phyloP scores from a whole-genome alignment of 257 asterid species.

The Petrea volubilis region DNA sequence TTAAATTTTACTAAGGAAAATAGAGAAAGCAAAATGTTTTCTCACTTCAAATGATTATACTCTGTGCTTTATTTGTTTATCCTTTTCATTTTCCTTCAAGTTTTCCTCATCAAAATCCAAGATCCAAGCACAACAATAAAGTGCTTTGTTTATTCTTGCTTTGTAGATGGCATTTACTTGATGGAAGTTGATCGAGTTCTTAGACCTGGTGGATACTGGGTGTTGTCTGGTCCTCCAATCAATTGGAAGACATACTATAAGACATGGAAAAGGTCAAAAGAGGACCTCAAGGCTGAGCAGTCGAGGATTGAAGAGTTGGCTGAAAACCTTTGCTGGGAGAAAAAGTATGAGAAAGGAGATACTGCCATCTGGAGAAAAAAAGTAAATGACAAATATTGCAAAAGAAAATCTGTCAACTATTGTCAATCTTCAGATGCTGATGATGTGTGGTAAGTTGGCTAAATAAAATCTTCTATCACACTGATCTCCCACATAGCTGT shows the following conservation, averaged over 20 bases:
- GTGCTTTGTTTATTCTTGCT: too few species aligned
- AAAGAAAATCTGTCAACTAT: constrained; percentile 47
- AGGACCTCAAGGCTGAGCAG: constrained; percentile 80
- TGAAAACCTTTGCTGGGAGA: constrained; percentile 96
- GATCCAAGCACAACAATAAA: too few species aligned
- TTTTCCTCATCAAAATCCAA: too few species aligned
- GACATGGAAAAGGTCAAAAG: constrained; percentile 86
- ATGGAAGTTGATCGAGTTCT: constrained; percentile 94
- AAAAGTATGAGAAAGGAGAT: constrained; percentile 91
- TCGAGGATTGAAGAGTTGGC: constrained; percentile 73
- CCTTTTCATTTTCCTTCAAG: too few species aligned
- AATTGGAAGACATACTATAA: constrained; percentile 83
- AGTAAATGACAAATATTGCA: constrained; percentile 59
- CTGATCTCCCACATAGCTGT: background rate
- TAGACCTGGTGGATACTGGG: constrained; percentile 95
- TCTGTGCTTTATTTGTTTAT: background rate
- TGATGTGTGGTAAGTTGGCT: constrained; percentile 71
- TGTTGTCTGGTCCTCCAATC: constrained; percentile 95
- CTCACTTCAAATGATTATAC: too few species aligned
- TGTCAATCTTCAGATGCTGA: constrained; percentile 61
- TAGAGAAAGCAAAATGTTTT: too few species aligned
- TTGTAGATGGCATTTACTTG: constrained; percentile 74
- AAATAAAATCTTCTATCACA: background rate
- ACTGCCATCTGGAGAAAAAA: constrained; percentile 78
- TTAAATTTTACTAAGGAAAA: too few species aligned